Percentiles rank a stretch among this genome's conserved stretches.
Conservation (phyloP, 208 protist species). For the Leishmania amazonensis region DNA sequence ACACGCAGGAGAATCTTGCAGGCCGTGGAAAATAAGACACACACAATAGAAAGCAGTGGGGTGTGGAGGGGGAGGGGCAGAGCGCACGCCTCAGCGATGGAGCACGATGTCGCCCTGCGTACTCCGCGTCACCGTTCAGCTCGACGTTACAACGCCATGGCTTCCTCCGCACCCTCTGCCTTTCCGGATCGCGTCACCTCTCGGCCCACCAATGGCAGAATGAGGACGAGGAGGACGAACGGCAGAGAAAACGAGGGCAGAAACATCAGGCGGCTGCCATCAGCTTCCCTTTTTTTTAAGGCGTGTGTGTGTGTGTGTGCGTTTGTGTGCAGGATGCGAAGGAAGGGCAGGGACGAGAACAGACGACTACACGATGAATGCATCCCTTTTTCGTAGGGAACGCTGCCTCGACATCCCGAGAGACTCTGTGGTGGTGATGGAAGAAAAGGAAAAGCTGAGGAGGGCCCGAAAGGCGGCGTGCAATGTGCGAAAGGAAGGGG, state of each 20-base stretch:
- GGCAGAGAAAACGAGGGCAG: neutral
- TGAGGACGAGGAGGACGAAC: neutral
- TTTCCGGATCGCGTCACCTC: neutral
- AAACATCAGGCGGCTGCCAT: too few species aligned
- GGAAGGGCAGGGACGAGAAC: neutral
- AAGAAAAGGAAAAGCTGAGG: neutral
- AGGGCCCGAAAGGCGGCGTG: neutral
- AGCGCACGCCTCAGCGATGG: too few species aligned
- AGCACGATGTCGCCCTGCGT: too few species aligned
- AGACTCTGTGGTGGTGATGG: neutral
- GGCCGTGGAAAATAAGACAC: too few species aligned
- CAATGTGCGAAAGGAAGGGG: neutral
- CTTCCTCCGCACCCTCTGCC: neutral
- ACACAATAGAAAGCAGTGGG: too few species aligned
- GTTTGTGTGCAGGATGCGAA: too few species aligned
- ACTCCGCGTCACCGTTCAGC: too few species aligned
- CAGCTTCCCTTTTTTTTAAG: too few species aligned
- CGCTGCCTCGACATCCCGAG: neutral
- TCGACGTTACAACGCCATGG: too few species aligned
- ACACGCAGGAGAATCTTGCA: too few species aligned
- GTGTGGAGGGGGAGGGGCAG: too few species aligned
- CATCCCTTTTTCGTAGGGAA: neutral
- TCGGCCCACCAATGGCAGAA: neutral
- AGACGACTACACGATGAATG: neutral
- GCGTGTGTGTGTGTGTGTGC: too few species aligned